phyloP scores from a whole-genome alignment of 1,139 yeast genomes.

The Citeromyces siamensis region DNA sequence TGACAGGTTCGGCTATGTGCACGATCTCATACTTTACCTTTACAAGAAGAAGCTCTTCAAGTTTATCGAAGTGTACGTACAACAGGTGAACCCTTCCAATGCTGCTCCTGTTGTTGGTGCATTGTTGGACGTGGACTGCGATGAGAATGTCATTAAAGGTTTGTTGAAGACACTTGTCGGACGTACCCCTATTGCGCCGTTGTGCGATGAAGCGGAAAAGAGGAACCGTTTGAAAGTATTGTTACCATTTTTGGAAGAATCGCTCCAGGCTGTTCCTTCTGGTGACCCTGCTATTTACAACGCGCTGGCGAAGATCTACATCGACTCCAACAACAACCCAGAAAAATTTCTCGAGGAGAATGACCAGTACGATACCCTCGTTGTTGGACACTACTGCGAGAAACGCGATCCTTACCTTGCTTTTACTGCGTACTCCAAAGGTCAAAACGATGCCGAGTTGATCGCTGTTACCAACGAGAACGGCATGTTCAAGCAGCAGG shows the following conservation, averaged over 20 bases:
- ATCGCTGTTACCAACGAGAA: conserved; percentile 90
- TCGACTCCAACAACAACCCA: conserved; percentile 94
- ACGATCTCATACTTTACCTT: conserved; percentile 83
- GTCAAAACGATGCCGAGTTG: conserved; percentile 82
- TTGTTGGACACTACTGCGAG: conserved; percentile 97
- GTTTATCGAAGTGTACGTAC: conserved; percentile 94
- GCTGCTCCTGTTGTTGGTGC: conserved; percentile 98
- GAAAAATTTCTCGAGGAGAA: conserved; percentile 94
- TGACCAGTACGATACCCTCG: conserved; percentile 75
- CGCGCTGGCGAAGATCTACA: conserved; percentile 94
- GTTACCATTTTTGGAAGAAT: conserved; percentile 86
- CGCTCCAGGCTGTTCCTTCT: conserved; percentile 75
- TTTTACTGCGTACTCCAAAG: conserved; percentile 93
- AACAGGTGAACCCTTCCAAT: conserved; percentile 89
- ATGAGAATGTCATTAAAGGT: conserved; percentile 74
- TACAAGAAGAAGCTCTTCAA: conserved; percentile 94
- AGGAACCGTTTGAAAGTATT: conserved; percentile 87
- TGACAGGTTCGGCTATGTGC: conserved; percentile 85
- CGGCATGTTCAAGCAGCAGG: conserved; percentile 97
- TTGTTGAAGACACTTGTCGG: conserved; percentile 82
- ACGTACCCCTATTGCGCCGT: conserved; percentile 83
- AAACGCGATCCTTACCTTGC: conserved; percentile 98
- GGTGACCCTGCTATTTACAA: conserved; percentile 81
- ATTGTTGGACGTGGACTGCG: conserved; percentile 92
- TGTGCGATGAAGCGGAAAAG: conserved; percentile 91